Conservation (phyloP, 441 rosid species). For the Eutrema salsugineum region DNA sequence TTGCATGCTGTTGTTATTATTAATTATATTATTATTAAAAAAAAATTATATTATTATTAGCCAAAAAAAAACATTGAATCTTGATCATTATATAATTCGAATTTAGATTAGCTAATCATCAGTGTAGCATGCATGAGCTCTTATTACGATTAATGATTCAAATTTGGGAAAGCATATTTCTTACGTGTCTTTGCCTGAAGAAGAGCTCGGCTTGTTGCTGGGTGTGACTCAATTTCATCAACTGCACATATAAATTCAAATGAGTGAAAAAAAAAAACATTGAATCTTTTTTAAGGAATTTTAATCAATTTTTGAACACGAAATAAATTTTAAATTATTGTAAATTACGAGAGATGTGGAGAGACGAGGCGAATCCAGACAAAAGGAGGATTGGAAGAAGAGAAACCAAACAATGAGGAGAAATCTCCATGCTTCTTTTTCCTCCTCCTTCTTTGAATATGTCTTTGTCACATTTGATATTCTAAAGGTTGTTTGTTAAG, state of each 20-base stretch:
- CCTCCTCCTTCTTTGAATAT: conserved; percentile 12
- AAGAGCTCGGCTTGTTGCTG: conserved; percentile 26
- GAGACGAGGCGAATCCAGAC: conserved; percentile 16
- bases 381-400: conserved; percentile 16
- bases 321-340: not conserved
- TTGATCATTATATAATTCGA: not conserved
- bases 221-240: conserved; percentile 11
- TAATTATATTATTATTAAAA: too few relatives aligned
- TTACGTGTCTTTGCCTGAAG: conserved; percentile 28
- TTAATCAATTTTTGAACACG: not conserved
- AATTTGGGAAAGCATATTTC: not conserved
- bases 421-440: conserved; percentile 24
- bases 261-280: too few relatives aligned
- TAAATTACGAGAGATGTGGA: conserved; percentile 26
- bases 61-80: not conserved
- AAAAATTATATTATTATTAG: too few relatives aligned
- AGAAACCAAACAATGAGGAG: conserved; percentile 26
- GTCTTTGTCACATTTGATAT: conserved; percentile 19
- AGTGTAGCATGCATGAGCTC: not conserved
- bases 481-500: not conserved
- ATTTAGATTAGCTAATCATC: not conserved
- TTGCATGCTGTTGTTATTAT: conserved; percentile 40
- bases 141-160: not conserved
- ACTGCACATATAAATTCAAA: conserved; percentile 10
- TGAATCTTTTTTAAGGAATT: not conserved